Conservation (phyloP, 371 early-diverging fungal species). For the Coemansia sp. region DNA sequence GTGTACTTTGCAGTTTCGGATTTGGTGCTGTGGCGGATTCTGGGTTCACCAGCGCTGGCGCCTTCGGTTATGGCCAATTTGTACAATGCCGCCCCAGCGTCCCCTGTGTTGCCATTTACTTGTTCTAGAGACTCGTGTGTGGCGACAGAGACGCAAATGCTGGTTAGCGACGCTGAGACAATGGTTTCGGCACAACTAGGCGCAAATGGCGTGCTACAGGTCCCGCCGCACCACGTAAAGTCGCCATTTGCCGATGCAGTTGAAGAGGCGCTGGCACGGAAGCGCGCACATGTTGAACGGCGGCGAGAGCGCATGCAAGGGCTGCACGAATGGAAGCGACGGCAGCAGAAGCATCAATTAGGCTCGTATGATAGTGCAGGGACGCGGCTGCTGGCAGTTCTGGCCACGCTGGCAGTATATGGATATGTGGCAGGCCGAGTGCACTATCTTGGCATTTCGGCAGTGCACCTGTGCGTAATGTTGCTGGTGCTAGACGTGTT, state of each 20-base stretch:
- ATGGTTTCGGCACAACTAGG: not conserved
- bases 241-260: constrained; percentile 44
- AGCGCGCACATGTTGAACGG: constrained; percentile 14
- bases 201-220: not conserved
- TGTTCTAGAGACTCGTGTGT: not conserved
- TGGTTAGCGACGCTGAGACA: not conserved
- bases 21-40: constrained; percentile 17
- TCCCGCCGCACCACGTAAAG: constrained; percentile 12
- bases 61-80: not conserved
- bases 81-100: not conserved
- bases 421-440: not conserved
- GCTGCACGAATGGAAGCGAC: constrained; percentile 22
- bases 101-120: not conserved
- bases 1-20: constrained; percentile 27
- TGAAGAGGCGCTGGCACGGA: constrained; percentile 21
- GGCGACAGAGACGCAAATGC: not conserved
- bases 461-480: not conserved
- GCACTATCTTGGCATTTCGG: not conserved
- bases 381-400: constrained; percentile 1
- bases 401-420: constrained; percentile 17
- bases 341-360: not conserved
- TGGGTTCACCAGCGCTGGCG: constrained; percentile 10
- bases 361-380: not conserved
- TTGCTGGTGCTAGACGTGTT: constrained; percentile 8
- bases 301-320: constrained; percentile 17